These are phyloP conservation scores for Penicillium sp. DNA, from an alignment of 2,329 filamentous ascomycete genomes.

Conservation along the genomic window DNA sequence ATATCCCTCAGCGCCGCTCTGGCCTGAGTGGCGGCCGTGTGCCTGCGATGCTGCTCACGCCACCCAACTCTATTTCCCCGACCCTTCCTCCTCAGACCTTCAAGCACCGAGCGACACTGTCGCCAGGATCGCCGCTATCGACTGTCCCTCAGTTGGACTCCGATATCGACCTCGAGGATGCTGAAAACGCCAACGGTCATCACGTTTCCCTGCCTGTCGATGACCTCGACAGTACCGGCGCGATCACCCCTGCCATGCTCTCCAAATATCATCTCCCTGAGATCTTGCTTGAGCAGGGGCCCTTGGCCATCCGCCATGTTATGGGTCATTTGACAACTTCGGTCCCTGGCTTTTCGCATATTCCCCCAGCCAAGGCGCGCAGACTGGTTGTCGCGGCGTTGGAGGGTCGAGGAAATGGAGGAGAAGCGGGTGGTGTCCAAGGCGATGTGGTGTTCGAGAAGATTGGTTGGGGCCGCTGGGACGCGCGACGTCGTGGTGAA, in stretches of 20 bases:
- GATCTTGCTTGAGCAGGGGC: slow-evolving; percentile 85
- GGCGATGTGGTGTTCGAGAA: slow-evolving; percentile 74
- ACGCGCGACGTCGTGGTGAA: slow-evolving; percentile 73
- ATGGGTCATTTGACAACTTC: slow-evolving; percentile 92
- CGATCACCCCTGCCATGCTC: slow-evolving; percentile 81
- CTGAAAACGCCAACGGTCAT: slow-evolving; percentile 49
- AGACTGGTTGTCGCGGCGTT: slow-evolving; percentile 88
- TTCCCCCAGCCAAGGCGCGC: slow-evolving; percentile 85
- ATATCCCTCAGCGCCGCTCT: slow-evolving; percentile 48
- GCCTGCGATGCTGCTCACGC: slow-evolving; percentile 68
- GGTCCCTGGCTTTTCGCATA: slow-evolving; percentile 86
- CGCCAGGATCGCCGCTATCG: slow-evolving; percentile 44
- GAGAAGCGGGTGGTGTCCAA: slow-evolving; percentile 54
- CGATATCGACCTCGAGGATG: slow-evolving; percentile 81
- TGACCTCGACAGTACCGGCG: slow-evolving; percentile 67
- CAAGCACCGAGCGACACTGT: slow-evolving; percentile 58
- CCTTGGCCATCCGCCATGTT: slow-evolving; percentile 89
- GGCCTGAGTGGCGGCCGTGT: slow-evolving; percentile 33
- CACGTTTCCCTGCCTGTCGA: slow-evolving; percentile 48
- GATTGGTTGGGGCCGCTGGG: slow-evolving; percentile 96
- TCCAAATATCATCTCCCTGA: slow-evolving; percentile 87
- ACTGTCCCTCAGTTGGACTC: slow-evolving; percentile 66
- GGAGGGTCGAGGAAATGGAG: slow-evolving; percentile 69
- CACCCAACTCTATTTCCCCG: slow-evolving; percentile 93
- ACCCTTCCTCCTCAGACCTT: slow-evolving; percentile 78